phyloP scores from a whole-genome alignment of 129 eudicot genomes.

The Artemisia argyi region DNA sequence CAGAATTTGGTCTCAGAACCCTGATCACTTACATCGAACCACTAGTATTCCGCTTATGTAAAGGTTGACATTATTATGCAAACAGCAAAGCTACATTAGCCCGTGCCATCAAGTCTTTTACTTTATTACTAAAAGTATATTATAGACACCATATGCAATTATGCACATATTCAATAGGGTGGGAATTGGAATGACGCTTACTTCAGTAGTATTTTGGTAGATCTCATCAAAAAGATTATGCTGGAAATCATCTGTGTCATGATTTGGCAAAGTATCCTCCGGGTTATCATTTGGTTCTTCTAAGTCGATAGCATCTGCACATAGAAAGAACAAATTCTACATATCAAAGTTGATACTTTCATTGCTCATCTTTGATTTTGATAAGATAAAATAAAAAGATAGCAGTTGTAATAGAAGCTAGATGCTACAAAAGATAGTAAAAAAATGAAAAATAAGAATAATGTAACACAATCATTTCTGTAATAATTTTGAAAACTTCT shows the following conservation, averaged over 20 bases:
- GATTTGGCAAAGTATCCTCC: conserved; percentile 36
- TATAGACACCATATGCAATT: background rate
- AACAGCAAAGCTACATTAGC: background rate
- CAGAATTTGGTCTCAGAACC: background rate
- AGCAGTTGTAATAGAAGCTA: no score
- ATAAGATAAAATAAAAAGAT: background rate
- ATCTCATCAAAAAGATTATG: conserved; percentile 63
- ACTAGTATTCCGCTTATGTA: background rate
- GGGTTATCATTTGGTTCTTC: conserved; percentile 50
- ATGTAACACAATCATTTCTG: no score
- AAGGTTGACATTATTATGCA: background rate
- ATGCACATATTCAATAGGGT: background rate
- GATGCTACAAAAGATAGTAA: no score
- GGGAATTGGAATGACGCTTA: conserved; percentile 38
- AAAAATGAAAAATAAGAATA: no score
- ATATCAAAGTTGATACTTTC: no score
- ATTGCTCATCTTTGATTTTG: no score
- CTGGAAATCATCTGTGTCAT: conserved; percentile 43
- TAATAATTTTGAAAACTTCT: no score
- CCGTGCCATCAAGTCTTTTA: background rate
- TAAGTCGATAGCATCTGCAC: conserved; percentile 38
- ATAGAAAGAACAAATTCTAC: background rate
- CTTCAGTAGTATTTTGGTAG: conserved; percentile 53
- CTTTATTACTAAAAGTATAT: background rate
- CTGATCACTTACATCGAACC: background rate